Conservation (phyloP, 352 stramenopile species). For the Halophytophthora batemanensis region DNA sequence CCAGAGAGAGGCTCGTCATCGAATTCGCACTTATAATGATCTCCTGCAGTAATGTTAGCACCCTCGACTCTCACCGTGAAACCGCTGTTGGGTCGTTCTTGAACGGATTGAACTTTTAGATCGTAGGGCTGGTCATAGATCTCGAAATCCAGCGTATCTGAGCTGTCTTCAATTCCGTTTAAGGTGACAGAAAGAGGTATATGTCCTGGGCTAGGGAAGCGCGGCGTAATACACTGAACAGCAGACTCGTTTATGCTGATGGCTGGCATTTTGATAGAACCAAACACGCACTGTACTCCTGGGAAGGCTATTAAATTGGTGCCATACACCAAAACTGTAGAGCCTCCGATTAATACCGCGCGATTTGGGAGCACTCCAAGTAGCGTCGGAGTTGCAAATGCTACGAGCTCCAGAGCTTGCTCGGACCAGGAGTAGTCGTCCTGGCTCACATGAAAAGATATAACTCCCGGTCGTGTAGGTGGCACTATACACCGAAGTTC, state of each 20-base stretch:
- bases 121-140: constrained; percentile 12
- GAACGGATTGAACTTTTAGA: constrained; percentile 11
- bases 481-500: constrained; percentile 34
- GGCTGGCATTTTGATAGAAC: constrained; percentile 15
- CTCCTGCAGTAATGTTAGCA: constrained; percentile 6
- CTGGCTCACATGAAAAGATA: constrained; percentile 27
- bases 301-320: constrained; percentile 36
- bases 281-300: constrained; percentile 35
- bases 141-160: constrained; percentile 20
- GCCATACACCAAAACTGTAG: constrained; percentile 28
- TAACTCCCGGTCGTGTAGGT: constrained; percentile 15
- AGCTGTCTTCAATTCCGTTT: constrained; percentile 38
- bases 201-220: background rate
- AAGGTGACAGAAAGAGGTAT: constrained; percentile 29
- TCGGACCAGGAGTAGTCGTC: constrained; percentile 39
- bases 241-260: constrained; percentile 25
- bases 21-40: constrained; percentile 28
- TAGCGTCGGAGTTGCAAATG: constrained; percentile 31
- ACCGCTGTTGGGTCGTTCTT: constrained; percentile 2
- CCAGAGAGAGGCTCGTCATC: constrained; percentile 13
- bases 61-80: constrained; percentile 16
- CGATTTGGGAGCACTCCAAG: constrained; percentile 21
- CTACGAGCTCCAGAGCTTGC: constrained; percentile 19
- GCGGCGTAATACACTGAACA: constrained; percentile 33
- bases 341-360: constrained; percentile 4